Evolutionary conservation across 2,329 filamentous ascomycete species (phyloP).

Genomic region (Diaporthe velutina): DNA sequence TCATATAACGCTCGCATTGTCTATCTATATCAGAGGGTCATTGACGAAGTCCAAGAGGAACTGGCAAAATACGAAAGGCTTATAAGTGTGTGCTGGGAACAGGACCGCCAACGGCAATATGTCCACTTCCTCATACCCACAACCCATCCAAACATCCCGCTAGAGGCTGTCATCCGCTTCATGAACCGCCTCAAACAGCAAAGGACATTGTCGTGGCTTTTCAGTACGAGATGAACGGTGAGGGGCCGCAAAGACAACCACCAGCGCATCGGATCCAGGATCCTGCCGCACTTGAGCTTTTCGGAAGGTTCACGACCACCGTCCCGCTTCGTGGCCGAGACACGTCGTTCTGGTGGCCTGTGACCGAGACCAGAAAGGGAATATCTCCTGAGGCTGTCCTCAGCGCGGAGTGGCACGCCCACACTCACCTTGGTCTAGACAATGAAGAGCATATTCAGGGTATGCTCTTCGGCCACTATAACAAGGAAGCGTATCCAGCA

Average conservation of each 20-base stretch:
- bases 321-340: neutral
- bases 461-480: neutral
- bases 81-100: neutral
- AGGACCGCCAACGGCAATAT: neutral
- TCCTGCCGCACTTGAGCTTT: neutral
- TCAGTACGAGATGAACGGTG: conserved; percentile 10
- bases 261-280: neutral
- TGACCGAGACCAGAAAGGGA: neutral
- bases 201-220: neutral
- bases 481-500: neutral
- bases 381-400: neutral
- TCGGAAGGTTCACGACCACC: neutral
- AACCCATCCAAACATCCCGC: neutral
- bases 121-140: conserved; percentile 5
- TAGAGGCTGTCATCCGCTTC: neutral
- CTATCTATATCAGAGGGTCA: neutral
- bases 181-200: neutral
- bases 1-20: neutral
- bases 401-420: neutral
- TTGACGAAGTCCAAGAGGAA: neutral
- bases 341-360: conserved; percentile 1
- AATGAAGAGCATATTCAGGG: neutral
- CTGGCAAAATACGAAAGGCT: neutral
- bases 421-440: neutral
- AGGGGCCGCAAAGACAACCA: neutral